Evolutionary conservation across 139 green algal species (phyloP).

Genomic region (Tetratostichococcus sp.): DNA sequence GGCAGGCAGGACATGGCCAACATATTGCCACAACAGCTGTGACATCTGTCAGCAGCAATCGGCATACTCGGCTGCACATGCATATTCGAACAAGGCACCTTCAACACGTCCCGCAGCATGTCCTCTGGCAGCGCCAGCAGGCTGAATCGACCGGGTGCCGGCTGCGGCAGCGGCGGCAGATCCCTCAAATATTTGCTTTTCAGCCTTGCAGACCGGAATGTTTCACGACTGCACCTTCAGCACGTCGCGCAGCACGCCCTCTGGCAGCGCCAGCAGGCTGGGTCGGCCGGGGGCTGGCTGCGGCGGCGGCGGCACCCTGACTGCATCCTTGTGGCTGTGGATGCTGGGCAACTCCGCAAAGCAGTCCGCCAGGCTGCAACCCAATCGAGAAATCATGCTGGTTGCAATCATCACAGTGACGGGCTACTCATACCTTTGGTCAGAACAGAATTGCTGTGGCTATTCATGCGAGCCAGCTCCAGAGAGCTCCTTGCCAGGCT

Average conservation of each 20-base stretch:
- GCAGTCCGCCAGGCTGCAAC: conserved; percentile 25
- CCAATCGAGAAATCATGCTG: background rate
- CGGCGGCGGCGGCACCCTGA: background rate
- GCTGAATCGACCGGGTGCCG: background rate
- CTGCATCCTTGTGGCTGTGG: background rate
- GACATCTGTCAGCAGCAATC: too few species aligned
- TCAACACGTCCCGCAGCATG: background rate
- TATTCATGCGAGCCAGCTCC: too few species aligned
- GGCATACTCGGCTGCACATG: too few species aligned
- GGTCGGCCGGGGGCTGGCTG: background rate
- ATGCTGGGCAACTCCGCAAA: conserved; percentile 9
- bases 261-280: conserved; percentile 11
- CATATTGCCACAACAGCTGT: too few species aligned
- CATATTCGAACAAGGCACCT: too few species aligned
- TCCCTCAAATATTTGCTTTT: background rate
- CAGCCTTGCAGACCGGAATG: too few species aligned
- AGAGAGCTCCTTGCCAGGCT: too few species aligned
- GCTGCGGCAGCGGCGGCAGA: background rate
- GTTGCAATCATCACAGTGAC: background rate
- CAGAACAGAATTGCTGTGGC: too few species aligned
- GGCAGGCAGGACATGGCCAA: background rate
- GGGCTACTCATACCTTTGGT: too few species aligned
- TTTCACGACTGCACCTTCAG: too few species aligned
- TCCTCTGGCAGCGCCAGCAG: conserved; percentile 4
- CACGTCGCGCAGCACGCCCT: background rate